Evolutionary conservation across 2,329 filamentous ascomycete species (phyloP).

Genomic region (Neofusicoccum sp.): DNA sequence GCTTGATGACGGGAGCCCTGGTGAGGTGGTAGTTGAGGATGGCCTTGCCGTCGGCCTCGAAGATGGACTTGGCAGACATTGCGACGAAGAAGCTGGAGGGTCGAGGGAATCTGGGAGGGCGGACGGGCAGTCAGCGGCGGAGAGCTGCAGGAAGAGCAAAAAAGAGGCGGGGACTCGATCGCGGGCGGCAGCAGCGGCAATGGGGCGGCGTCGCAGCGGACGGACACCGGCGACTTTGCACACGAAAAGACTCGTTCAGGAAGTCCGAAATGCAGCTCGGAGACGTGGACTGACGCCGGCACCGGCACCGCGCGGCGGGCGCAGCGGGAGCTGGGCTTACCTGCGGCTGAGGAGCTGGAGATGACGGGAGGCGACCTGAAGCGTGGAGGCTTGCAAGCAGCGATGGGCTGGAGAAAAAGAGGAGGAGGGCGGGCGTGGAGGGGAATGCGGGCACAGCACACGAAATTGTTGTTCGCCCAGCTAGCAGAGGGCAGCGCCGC

Average conservation of each 20-base stretch:
- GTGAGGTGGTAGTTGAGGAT: slow-evolving; percentile 99
- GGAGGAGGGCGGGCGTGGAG: background rate
- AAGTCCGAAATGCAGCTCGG: slow-evolving; percentile 12
- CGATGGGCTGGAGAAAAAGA: background rate
- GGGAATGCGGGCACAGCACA: background rate
- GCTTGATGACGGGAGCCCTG: slow-evolving; percentile 95
- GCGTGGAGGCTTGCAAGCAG: background rate
- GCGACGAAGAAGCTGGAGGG: slow-evolving; percentile 33
- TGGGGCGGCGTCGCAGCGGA: background rate
- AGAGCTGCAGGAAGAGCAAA: background rate
- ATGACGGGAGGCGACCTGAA: slow-evolving; percentile 3
- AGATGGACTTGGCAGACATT: slow-evolving; percentile 96
- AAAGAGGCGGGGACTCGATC: background rate
- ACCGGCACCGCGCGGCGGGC: background rate
- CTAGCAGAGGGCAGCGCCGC: background rate
- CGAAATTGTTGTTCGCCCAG: slow-evolving; percentile 1
- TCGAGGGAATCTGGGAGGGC: background rate
- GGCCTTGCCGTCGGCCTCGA: slow-evolving; percentile 99
- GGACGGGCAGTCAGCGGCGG: background rate
- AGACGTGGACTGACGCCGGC: background rate
- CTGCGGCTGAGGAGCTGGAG: background rate
- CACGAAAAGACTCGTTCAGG: background rate
- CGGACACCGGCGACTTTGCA: slow-evolving; percentile 4
- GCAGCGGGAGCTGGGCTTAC: background rate
- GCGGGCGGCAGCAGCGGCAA: background rate